Evolutionary conservation across 1,284 basidiomycete species (phyloP).

Genomic region (Ganoderma resinaceum): DNA sequence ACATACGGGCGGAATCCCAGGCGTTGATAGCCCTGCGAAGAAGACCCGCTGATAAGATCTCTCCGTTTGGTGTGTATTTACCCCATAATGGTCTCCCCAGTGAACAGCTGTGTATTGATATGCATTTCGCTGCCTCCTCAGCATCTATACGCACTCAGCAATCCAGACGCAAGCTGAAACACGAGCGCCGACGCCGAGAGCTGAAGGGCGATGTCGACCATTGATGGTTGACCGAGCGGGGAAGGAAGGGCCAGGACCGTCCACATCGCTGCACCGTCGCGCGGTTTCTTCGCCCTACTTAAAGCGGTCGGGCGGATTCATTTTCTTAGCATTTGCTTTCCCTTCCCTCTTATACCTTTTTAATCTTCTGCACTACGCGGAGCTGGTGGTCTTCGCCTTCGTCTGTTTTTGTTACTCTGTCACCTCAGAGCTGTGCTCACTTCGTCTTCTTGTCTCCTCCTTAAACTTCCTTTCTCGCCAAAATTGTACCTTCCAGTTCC

Average conservation of each 20-base stretch:
- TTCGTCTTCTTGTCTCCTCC: conserved; percentile 21
- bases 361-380: conserved; percentile 24
- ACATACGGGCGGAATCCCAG: background rate
- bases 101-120: background rate
- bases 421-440: conserved; percentile 31
- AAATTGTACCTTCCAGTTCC: too few species aligned
- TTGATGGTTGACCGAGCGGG: background rate
- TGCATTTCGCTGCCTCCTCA: background rate
- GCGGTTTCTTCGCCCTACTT: conserved; percentile 3
- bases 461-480: conserved; percentile 11
- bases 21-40: background rate
- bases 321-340: conserved; percentile 7
- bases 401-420: conserved; percentile 4
- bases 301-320: conserved; percentile 12
- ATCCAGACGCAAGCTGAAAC: background rate
- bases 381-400: conserved; percentile 11
- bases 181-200: conserved; percentile 9
- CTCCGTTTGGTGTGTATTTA: background rate
- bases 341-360: conserved; percentile 7
- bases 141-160: background rate
- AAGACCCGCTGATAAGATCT: background rate
- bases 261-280: conserved; percentile 5
- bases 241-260: background rate
- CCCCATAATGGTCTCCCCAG: background rate
- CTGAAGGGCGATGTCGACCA: background rate